A percentile compares a stretch with the other conserved stretches of the same genome.
These are phyloP conservation scores for Coleophoma crateriformis DNA, from an alignment of 2,329 filamentous ascomycete genomes.

Conservation along the genomic window DNA sequence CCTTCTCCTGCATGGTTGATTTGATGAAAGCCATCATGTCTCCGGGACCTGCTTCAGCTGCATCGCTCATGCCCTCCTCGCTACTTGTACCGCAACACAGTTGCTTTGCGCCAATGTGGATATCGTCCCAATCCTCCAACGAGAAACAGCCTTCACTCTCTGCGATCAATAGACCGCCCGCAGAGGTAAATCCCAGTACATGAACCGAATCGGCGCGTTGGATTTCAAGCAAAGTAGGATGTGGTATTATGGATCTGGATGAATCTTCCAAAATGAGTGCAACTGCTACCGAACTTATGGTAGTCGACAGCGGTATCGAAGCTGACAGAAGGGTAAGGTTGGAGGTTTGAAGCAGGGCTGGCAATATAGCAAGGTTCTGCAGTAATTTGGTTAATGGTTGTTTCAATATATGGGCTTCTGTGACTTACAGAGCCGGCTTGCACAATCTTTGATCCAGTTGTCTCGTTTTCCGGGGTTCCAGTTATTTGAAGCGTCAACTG, in stretches of 20 bases:
- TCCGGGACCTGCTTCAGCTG: conserved; percentile 35
- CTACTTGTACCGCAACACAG: conserved; percentile 48
- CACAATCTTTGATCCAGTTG: conserved; percentile 52
- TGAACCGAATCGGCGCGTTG: conserved; percentile 66
- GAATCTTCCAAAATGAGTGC: conserved; percentile 44
- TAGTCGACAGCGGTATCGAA: conserved; percentile 72
- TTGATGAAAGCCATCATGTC: conserved; percentile 55
- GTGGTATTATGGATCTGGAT: conserved; percentile 39
- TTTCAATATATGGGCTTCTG: conserved; percentile 1
- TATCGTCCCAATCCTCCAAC: conserved; percentile 68
- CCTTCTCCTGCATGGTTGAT: conserved; percentile 52
- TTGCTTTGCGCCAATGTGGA: conserved; percentile 57
- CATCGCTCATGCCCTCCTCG: conserved; percentile 20
- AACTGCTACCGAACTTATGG: conserved; percentile 60
- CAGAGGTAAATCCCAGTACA: conserved; percentile 75
- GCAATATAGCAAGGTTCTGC: conserved; percentile 74
- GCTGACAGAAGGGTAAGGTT: conserved; percentile 76
- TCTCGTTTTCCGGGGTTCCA: conserved; percentile 62
- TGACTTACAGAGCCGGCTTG: conserved; percentile 51
- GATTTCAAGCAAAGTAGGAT: conserved; percentile 59
- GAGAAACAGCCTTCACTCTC: conserved; percentile 81
- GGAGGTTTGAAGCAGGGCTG: conserved; percentile 75
- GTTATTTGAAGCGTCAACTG: conserved; percentile 78
- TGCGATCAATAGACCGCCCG: conserved; percentile 66
- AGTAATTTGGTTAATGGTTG: conserved; percentile 7